Evolutionary conservation across 139 green algal genomes (phyloP), one percentile per base, ranked within the genome.

Genomic region (Chlamydomonas sp.): DNA sequence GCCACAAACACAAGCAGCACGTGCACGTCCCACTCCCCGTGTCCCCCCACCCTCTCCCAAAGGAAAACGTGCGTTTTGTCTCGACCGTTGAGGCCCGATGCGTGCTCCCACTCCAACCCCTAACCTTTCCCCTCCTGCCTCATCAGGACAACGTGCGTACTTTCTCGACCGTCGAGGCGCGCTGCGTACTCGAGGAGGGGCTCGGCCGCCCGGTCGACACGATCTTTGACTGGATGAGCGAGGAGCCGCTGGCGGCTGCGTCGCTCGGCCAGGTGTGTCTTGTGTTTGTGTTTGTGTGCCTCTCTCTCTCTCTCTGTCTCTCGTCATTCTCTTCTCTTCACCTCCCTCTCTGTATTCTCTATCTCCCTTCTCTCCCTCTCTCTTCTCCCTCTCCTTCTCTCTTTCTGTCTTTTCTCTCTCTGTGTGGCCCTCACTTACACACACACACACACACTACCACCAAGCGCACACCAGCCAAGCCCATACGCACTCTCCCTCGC

Each of bases 81-180:
- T 58, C 38, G 72, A 81, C 74, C 35, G 37, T 72, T 20, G 71
- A 80, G 54, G 79, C 79, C 1, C 60, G 74, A 10, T 54, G 74
- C 48, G 74, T 80, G 69, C 69, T 80, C 2, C 13, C 1, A 16
- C n/a, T 81, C 28, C 75, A 85, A n/a, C n/a, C n/a, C n/a, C n/a
- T n/a, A n/a, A n/a, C n/a, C n/a, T n/a, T n/a, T n/a, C n/a, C n/a
- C n/a, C n/a, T n/a, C n/a, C n/a, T n/a, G n/a, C n/a, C n/a, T n/a
- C n/a, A n/a, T n/a, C n/a, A n/a, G 65, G 85, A 91, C 72, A 84
- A 84, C 36, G 84, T 87, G 59, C 48, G 20, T n/a, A 71, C 76
- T n/a, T 90, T 87, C 70, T 58, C 33, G 73, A 83, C 76, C 43
- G 35, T 74, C 28, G 73, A 82, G 61, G 81, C 81, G 3, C 62